phyloP scores from a whole-genome alignment of 306 rosid genomes.

The Cicer cuneatum region DNA sequence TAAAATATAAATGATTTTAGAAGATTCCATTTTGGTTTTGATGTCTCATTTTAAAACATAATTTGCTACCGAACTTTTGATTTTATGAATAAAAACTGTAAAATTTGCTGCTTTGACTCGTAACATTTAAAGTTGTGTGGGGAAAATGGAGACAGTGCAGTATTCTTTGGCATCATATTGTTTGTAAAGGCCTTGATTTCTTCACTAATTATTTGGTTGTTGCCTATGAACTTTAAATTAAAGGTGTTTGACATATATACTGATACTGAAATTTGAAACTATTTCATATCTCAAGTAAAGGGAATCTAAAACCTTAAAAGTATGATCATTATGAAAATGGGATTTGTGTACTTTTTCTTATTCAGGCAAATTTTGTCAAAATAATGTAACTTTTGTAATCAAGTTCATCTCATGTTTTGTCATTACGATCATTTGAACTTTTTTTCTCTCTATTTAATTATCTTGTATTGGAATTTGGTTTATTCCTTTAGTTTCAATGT shows the following conservation, averaged over 20 bases:
- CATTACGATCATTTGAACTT: background rate
- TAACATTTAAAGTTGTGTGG: background rate
- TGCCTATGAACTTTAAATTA: conserved; percentile 2
- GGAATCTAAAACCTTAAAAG: conserved; percentile 29
- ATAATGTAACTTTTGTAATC: background rate
- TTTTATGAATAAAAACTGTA: background rate
- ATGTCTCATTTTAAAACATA: conserved; percentile 14
- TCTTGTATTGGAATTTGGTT: conserved; percentile 14
- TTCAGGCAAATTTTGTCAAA: conserved; percentile 1
- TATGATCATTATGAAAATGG: background rate
- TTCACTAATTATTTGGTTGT: conserved; percentile 18
- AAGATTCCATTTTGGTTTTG: background rate
- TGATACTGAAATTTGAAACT: conserved; percentile 26
- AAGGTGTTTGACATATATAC: background rate
- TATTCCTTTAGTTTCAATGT: conserved; percentile 22
- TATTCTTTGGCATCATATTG: conserved; percentile 15
- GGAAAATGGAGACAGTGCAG: background rate
- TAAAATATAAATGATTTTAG: background rate
- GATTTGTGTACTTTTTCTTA: conserved; percentile 20
- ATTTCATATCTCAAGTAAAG: conserved; percentile 7
- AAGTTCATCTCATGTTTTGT: background rate
- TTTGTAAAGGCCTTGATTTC: conserved; percentile 13
- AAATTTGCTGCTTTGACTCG: background rate
- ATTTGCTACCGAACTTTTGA: background rate
- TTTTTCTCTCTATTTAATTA: background rate